phyloP scores from a whole-genome alignment of 2,329 filamentous ascomycete genomes.

The Trichoderma sp. region DNA sequence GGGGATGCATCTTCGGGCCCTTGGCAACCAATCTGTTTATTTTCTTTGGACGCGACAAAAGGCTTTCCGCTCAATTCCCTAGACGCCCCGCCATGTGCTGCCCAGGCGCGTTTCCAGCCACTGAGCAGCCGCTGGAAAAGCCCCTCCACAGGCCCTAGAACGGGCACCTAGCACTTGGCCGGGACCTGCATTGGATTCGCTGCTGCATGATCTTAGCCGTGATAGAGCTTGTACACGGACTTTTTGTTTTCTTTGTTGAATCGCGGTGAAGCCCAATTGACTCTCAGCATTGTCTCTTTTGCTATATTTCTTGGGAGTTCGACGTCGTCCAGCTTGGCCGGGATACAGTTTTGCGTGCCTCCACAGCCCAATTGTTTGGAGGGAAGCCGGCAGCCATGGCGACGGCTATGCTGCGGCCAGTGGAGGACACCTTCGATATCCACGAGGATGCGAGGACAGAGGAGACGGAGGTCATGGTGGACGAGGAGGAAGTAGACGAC shows the following conservation, averaged over 20 bases:
- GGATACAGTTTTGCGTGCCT: not conserved
- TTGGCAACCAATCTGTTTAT: constrained; percentile 36
- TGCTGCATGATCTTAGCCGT: not conserved
- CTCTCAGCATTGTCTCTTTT: not conserved
- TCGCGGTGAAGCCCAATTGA: not conserved
- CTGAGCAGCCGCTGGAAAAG: constrained; percentile 22
- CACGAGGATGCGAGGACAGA: constrained; percentile 55
- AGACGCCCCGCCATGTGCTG: constrained; percentile 23
- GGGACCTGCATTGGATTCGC: constrained; percentile 13
- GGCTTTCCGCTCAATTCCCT: not conserved
- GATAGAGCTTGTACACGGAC: too few species aligned
- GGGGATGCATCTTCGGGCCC: constrained; percentile 24
- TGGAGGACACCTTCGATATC: constrained; percentile 49
- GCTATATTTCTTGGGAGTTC: not conserved
- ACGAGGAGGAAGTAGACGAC: constrained; percentile 43
- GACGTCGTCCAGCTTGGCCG: not conserved
- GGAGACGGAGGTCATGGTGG: constrained; percentile 54
- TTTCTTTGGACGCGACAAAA: constrained; percentile 27
- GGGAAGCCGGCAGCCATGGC: constrained; percentile 18
- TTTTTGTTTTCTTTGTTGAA: too few species aligned
- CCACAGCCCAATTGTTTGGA: not conserved
- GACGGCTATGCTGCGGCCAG: constrained; percentile 32
- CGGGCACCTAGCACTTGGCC: not conserved
- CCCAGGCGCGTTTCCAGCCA: constrained; percentile 19
- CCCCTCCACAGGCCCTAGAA: constrained; percentile 26